Percentiles rank a stretch among this genome's conserved stretches.
Evolutionary conservation across 2,329 filamentous ascomycete genomes (phyloP).

Genomic region (Monosporascus sp.): DNA sequence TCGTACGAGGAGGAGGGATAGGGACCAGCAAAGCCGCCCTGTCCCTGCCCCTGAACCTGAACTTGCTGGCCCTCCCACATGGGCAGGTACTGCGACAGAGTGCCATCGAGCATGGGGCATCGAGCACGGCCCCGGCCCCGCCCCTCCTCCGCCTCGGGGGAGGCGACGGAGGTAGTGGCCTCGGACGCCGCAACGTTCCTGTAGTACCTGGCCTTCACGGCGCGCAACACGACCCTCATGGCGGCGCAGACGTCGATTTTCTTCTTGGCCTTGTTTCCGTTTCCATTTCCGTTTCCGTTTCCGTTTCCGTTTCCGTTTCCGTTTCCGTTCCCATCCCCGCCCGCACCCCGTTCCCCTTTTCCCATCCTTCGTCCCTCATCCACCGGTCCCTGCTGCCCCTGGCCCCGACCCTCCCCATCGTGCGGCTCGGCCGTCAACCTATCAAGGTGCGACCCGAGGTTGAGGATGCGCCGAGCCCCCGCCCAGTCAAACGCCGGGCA

Average conservation of each 20-base stretch:
- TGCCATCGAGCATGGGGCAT: slow-evolving; percentile 51
- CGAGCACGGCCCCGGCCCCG: background rate
- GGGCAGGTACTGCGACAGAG: slow-evolving; percentile 40
- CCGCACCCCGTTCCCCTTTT: background rate
- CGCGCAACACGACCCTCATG: slow-evolving; percentile 39
- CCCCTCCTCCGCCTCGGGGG: slow-evolving; percentile 11
- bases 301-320: slow-evolving; percentile 6
- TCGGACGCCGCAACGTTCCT: slow-evolving; percentile 33
- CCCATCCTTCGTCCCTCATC: slow-evolving; percentile 6
- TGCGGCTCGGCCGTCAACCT: slow-evolving; percentile 24
- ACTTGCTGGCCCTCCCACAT: slow-evolving; percentile 38
- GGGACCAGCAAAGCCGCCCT: too few species aligned
- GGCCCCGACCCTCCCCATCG: slow-evolving; percentile 5
- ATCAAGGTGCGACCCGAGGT: slow-evolving; percentile 35
- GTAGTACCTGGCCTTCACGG: slow-evolving; percentile 43
- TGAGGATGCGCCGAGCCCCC: slow-evolving; percentile 34
- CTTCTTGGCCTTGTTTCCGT: slow-evolving; percentile 12
- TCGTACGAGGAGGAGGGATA: background rate
- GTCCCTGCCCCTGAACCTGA: slow-evolving; percentile 1
- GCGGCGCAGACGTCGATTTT: slow-evolving; percentile 40
- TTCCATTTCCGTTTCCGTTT: slow-evolving; percentile 9
- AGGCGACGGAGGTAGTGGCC: slow-evolving; percentile 8
- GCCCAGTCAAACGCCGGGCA: slow-evolving; percentile 33
- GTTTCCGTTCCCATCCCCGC: slow-evolving; percentile 6
- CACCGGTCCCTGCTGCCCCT: background rate